Base-by-base conservation (phyloP, 805 yeast species). In the Allodekkera sacchari region DNA sequence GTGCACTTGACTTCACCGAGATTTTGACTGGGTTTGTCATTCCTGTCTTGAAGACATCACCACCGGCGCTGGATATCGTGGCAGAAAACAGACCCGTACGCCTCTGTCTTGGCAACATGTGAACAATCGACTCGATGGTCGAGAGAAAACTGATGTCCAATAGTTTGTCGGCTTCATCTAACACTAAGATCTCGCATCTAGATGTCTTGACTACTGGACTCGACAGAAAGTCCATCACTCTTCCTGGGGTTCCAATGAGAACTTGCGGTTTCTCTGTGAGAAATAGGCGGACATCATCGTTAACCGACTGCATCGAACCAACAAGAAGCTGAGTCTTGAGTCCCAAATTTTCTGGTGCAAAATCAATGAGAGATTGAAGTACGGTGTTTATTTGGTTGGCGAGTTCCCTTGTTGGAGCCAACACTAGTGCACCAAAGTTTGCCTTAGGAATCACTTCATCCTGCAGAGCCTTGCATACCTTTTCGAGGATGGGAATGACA, bases 41-140 rank as follows among this genome's bases (percentile, higher is more conserved):
- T 12, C 97, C 97, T 1, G 94, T 79, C 36, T 81, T 75, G 52
- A 85, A 84, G 17, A 92, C 73, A 31, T 74, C 73, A 22, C 71
- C 65, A 8, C 92, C 85, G 0, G 95, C 92, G 34, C 83, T 77
- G 6, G 83, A 72, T 31, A 92, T 75, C 0, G 98, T 92, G 2
- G 98, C 98, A 1, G 96, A 85, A 50, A 89, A 89, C 13, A 89
- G 61, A 1, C 97, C 98, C 0, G 94, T 85, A 48, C 98, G 68
- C 47, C 95, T 74, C 58, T 89, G 98, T 43, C 83, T 80, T 0
- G 98, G 98, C 18, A 92, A 59, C 27, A 68, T 52, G 21, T 71
- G 64, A 24, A 89, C 61, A 18, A 89, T 83, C 19, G 67, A 61
- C 26, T 77, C 73, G 26, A 83, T 74, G 27, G 85, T 87, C 25